Evolutionary conservation across 2,329 filamentous ascomycete species (phyloP).

Genomic region (Aspergillus fumigatus): DNA sequence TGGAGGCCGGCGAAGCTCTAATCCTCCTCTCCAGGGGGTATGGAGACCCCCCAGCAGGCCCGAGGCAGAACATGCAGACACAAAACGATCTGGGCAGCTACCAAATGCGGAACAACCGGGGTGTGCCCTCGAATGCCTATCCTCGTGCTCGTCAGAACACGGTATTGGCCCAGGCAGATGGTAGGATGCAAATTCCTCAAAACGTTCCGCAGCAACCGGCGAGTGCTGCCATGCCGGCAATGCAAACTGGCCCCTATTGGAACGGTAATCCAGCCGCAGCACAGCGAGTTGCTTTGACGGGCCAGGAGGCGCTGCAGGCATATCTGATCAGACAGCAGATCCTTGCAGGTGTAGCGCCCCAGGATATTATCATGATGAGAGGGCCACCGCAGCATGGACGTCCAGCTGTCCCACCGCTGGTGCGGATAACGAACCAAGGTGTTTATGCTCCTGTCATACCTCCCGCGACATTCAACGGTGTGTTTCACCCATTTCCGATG

Average conservation of each 20-base stretch:
- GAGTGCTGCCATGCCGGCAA: background rate
- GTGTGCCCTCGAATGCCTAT: background rate
- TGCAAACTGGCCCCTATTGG: background rate
- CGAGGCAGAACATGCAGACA: background rate
- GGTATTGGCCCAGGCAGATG: background rate
- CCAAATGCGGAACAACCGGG: background rate
- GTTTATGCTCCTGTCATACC: constrained; percentile 16
- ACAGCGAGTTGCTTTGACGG: background rate
- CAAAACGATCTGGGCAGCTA: background rate
- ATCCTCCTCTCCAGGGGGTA: background rate
- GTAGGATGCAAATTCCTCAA: background rate
- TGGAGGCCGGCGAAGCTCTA: background rate
- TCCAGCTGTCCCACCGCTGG: constrained; percentile 7
- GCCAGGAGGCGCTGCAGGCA: constrained; percentile 15
- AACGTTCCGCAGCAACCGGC: background rate
- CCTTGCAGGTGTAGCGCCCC: constrained; percentile 22
- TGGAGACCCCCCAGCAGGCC: background rate
- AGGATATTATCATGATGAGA: constrained; percentile 19
- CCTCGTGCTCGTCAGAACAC: background rate
- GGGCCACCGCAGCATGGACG: background rate
- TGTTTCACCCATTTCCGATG: constrained; percentile 8
- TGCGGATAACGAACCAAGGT: constrained; percentile 18
- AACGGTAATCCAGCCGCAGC: background rate
- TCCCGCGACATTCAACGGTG: constrained; percentile 18
- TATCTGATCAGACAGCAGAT: constrained; percentile 28